These are phyloP conservation scores for Lomentospora prolificans DNA, from an alignment of 2,329 filamentous ascomycete genomes.

Conservation along the genomic window DNA sequence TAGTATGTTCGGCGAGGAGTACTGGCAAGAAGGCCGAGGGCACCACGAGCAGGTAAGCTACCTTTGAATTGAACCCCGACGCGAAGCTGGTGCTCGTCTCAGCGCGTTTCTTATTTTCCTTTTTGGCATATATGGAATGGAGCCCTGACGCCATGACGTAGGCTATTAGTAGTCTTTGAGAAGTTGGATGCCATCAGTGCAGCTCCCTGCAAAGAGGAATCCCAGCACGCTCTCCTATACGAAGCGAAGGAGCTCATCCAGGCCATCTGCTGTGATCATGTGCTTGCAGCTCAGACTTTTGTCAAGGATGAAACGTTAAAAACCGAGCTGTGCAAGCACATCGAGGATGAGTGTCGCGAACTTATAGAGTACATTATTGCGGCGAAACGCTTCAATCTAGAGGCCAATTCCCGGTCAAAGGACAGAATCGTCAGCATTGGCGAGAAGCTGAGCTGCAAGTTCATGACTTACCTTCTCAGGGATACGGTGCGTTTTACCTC, in stretches of 20 bases:
- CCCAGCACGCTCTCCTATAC: conserved; percentile 43
- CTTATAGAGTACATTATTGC: conserved; percentile 64
- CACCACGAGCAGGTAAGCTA: conserved; percentile 82
- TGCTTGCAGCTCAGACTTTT: conserved; percentile 57
- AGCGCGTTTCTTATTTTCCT: no score
- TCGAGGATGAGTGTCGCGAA: conserved; percentile 70
- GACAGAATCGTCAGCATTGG: conserved; percentile 90
- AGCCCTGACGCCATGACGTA: not conserved
- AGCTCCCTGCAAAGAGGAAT: conserved; percentile 40
- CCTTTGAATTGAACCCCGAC: not conserved
- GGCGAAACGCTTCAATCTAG: conserved; percentile 56
- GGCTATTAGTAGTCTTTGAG: conserved; percentile 49
- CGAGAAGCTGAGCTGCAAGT: conserved; percentile 88
- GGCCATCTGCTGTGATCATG: conserved; percentile 74
- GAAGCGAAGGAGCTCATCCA: conserved; percentile 67
- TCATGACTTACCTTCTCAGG: conserved; percentile 76
- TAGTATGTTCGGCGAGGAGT: conserved; percentile 93
- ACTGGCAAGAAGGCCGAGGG: conserved; percentile 90
- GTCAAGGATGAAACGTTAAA: conserved; percentile 48
- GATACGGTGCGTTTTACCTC: conserved; percentile 44
- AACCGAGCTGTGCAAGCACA: conserved; percentile 50
- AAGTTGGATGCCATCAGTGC: conserved; percentile 45
- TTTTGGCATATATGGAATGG: no score
- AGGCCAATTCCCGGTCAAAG: conserved; percentile 69
- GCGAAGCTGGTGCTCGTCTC: no score